phyloP scores from a whole-genome alignment of 495 filamentous ascomycete species.

The Hypoxylon lienhwacheense region DNA sequence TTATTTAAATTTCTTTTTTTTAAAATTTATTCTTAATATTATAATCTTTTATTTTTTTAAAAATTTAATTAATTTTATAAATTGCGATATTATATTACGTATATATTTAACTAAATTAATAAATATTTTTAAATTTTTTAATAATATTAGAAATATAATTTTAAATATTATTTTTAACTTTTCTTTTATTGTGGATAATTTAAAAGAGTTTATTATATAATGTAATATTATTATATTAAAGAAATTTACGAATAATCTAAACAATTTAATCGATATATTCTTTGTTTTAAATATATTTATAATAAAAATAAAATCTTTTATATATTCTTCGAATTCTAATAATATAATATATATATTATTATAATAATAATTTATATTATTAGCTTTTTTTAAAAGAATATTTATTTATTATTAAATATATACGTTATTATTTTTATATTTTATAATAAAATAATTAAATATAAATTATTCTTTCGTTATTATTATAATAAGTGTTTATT shows the following conservation, averaged over 20 bases:
- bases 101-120: constrained; percentile 6
- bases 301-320: not conserved
- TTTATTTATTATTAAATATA: not conserved
- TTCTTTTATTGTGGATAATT: not conserved
- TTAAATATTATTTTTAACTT: not conserved
- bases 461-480: not conserved
- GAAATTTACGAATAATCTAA: constrained; percentile 4
- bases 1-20: not conserved
- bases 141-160: not conserved
- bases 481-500: not conserved
- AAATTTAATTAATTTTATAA: not conserved
- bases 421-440: not conserved
- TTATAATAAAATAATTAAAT: not conserved
- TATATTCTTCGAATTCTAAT: not conserved
- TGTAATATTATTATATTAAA: not conserved
- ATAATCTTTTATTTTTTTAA: constrained; percentile 1
- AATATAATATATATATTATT: not conserved
- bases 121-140: constrained; percentile 9
- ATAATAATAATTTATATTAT: not conserved
- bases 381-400: not conserved
- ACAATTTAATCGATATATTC: constrained; percentile 3
- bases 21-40: not conserved
- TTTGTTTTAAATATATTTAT: not conserved
- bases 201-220: not conserved
- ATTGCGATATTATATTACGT: not conserved